Evolutionary conservation across 139 green algal species (phyloP).

Genomic region (Spirogloea muscicola): DNA sequence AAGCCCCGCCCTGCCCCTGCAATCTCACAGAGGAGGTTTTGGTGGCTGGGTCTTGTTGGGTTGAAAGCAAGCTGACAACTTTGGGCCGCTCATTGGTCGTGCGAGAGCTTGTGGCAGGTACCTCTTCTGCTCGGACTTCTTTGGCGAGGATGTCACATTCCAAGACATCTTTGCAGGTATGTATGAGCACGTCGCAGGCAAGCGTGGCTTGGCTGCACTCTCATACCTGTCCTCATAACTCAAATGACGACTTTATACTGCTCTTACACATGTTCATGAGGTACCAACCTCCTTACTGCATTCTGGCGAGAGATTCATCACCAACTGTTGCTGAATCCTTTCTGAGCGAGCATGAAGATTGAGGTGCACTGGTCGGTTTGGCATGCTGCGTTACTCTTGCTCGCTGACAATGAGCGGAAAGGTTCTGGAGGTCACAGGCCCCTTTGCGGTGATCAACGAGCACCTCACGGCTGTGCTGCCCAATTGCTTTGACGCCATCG

Average conservation of each 20-base stretch:
- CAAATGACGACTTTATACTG: no score
- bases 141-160: slow-evolving; percentile 75
- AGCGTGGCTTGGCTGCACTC: slow-evolving; percentile 60
- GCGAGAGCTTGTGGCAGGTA: slow-evolving; percentile 51
- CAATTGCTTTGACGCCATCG: slow-evolving; percentile 69
- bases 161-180: slow-evolving; percentile 54
- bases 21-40: background rate
- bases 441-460: slow-evolving; percentile 46
- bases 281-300: no score
- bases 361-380: no score
- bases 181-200: background rate
- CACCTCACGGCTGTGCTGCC: slow-evolving; percentile 36
- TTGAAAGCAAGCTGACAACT: background rate
- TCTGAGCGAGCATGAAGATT: no score
- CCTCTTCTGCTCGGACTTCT: slow-evolving; percentile 93
- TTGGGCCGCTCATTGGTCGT: background rate
- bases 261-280: no score
- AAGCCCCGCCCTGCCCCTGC: background rate
- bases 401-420: no score
- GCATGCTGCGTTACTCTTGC: no score
- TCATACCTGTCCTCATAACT: no score
- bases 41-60: background rate
- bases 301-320: no score
- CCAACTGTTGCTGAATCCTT: no score
- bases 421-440: no score